phyloP scores from a whole-genome alignment of 73 alveolate species.

The Paramecium primaurelia region DNA sequence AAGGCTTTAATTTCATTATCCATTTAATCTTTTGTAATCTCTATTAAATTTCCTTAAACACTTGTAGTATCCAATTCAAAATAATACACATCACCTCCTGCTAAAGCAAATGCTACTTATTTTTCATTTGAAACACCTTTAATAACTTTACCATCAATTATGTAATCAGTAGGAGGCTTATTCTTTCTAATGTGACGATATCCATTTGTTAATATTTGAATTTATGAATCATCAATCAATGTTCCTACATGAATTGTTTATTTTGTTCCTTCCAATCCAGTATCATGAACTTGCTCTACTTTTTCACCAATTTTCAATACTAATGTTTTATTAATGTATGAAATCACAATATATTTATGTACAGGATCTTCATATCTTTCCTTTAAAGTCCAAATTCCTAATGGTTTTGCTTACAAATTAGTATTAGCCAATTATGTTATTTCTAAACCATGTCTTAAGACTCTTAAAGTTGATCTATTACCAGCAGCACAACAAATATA shows the following conservation, averaged over 20 bases:
- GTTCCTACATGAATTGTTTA: conserved; percentile 76
- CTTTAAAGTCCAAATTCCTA: conserved; percentile 94
- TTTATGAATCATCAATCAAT: conserved; percentile 73
- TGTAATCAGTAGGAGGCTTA: conserved; percentile 82
- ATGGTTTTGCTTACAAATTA: conserved; percentile 94
- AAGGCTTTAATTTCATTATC: conserved; percentile 88
- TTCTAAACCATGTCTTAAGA: conserved; percentile 93
- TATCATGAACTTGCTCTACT: conserved; percentile 77
- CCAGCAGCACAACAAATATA: conserved; percentile 95
- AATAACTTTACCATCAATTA: conserved; percentile 78
- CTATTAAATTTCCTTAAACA: conserved; percentile 66
- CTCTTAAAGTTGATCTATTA: conserved; percentile 87
- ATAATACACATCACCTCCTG: conserved; percentile 95
- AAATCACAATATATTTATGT: conserved; percentile 92
- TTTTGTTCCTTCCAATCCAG: conserved; percentile 76
- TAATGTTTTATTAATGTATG: conserved; percentile 86
- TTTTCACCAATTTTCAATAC: conserved; percentile 91
- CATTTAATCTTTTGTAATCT: conserved; percentile 85
- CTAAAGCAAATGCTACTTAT: conserved; percentile 94
- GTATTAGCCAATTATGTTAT: conserved; percentile 91
- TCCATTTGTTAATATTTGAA: conserved; percentile 78
- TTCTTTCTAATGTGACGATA: conserved; percentile 82
- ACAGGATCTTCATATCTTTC: conserved; percentile 77
- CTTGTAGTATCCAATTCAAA: conserved; percentile 91
- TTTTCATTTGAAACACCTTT: conserved; percentile 85